These are phyloP conservation scores for Miamiensis avidus DNA, from an alignment of 169 alveolate species.

Conservation along the genomic window DNA sequence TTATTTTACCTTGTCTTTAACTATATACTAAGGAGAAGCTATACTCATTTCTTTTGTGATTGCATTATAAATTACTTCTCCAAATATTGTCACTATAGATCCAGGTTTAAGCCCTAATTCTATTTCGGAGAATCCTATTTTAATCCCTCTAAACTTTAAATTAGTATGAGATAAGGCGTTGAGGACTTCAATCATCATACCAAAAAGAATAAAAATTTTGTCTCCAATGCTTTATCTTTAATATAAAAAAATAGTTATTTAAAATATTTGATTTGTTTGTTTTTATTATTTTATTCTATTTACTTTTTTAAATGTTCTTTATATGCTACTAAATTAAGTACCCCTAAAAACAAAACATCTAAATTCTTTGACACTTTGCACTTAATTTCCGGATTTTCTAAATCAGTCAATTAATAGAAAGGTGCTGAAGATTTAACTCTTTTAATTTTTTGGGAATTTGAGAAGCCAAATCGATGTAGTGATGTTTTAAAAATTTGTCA, in stretches of 20 bases:
- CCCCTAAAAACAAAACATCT: not conserved
- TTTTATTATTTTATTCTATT: not conserved
- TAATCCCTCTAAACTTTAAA: conserved; percentile 1
- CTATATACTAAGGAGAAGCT: not conserved
- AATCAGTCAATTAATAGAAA: not conserved
- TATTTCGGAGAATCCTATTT: conserved; percentile 5
- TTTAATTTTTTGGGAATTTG: conserved; percentile 5
- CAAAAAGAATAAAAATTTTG: not conserved
- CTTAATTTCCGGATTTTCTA: not conserved
- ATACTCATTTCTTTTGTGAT: not conserved
- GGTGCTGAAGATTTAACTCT: not conserved
- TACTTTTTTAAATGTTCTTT: not conserved
- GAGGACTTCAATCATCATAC: not conserved
- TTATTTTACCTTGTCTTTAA: not conserved
- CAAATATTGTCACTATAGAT: not conserved
- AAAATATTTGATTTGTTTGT: not conserved
- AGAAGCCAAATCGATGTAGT: not conserved
- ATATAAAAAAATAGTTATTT: not conserved
- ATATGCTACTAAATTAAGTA: no score
- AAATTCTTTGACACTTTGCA: no score
- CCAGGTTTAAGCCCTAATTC: conserved; percentile 1
- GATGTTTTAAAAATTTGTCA: not conserved
- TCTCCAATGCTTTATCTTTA: not conserved
- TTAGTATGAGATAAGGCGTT: not conserved
- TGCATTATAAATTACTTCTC: conserved; percentile 9